Base-by-base conservation (phyloP, 768 basidiomycete species). In the Tephrocybe sp. region DNA sequence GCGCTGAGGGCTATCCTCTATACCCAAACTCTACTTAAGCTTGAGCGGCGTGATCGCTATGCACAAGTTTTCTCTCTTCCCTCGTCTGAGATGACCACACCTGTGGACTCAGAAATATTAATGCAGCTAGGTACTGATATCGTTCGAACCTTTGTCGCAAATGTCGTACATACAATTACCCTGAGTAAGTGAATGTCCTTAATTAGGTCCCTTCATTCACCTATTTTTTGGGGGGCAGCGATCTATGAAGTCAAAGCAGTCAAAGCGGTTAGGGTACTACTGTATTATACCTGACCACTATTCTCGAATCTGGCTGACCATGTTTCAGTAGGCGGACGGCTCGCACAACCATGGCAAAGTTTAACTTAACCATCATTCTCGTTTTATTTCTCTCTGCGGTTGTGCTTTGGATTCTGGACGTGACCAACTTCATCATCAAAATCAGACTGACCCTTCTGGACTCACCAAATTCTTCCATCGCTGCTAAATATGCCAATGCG, bases 341-440 rank as follows among this genome's bases (percentile, higher is more conserved):
- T 9, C 51, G 51, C 30, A 47, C 45, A 12, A 52, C 46, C 26
- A 20, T 47, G 9, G 40, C 43, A 5, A 35, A 36, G 20, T 40
- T 41, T 5, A 52, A 38, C 8, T 30, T 52, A 6, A 39, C 32
- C 6, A 46, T 52, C 35, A 14, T 52, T 7, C 13, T 47, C 20
- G 33, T 35, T 23, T 47, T 41, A 35, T 52, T 31, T 20, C 40
- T 50, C 19, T 42, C 22, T 3, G 49, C 49, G 12, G 13, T 42
- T 10, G 49, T 50, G 3, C 45, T 52, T 3, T 52, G 44, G 45
- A 13, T 41, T 4, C 23, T 52, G 19, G 45, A 52, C 32, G 39
- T 52, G 19, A 39, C 34, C 17, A 52, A 52, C 23, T 52, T 52
- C 45, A 40, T 52, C 20, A 41, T 39, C 17, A 45, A 52, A 39